Evolutionary conservation across 495 filamentous ascomycete genomes (phyloP).

Genomic region (Podospora tetraspora): DNA sequence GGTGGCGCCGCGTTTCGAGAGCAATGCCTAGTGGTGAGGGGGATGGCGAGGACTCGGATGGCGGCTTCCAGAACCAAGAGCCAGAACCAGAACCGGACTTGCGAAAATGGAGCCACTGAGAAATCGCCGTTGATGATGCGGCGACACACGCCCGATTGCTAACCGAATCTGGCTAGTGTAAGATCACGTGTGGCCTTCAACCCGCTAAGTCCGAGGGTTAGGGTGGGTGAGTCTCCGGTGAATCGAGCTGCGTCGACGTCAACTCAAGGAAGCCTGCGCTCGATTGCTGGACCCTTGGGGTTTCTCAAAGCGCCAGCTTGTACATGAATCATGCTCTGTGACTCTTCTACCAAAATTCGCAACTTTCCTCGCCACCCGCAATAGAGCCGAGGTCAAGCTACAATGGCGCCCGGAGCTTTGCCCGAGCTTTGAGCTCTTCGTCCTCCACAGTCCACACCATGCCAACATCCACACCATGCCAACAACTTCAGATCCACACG

Average conservation of each 20-base stretch:
- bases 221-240: not conserved
- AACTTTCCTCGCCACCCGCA: no score
- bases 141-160: not conserved
- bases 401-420: no score
- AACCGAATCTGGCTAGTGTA: not conserved
- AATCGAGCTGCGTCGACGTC: not conserved
- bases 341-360: not conserved
- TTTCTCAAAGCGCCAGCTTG: not conserved
- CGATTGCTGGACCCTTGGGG: not conserved
- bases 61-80: not conserved
- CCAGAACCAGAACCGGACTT: not conserved
- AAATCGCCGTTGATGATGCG: constrained; percentile 10
- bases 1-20: constrained; percentile 1
- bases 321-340: not conserved
- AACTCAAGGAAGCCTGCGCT: not conserved
- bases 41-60: not conserved
- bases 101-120: constrained; percentile 2
- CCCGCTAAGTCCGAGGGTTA: not conserved
- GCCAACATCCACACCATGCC: no score
- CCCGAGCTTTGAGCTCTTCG: no score
- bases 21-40: not conserved
- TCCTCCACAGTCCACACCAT: no score
- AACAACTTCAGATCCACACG: not conserved
- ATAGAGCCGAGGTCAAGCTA: no score
- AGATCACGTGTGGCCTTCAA: not conserved